These are phyloP conservation scores for Kickxella alabastrina DNA, from an alignment of 192 early-diverging fungal species.

Conservation along the genomic window DNA sequence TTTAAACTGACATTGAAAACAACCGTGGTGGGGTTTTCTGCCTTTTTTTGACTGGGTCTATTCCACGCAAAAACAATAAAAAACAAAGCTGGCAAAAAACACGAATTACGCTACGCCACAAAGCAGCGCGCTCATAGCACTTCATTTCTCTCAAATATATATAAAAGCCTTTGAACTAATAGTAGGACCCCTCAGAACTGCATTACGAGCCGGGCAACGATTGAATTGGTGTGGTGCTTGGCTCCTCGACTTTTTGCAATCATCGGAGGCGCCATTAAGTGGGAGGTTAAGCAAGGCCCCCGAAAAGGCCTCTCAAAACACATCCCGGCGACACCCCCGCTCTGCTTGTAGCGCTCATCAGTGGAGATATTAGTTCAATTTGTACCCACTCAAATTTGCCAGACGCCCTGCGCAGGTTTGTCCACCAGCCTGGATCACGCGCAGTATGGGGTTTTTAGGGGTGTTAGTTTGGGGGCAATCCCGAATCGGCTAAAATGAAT, in stretches of 20 bases:
- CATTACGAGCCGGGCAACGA: conserved; percentile 13
- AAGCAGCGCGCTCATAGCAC: no score
- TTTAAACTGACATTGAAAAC: no score
- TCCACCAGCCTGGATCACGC: not conserved
- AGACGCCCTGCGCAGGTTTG: not conserved
- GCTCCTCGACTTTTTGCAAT: conserved; percentile 15
- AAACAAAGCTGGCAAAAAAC: no score
- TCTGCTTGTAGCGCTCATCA: conserved; percentile 17
- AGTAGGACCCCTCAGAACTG: conserved; percentile 8
- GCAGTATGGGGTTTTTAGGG: no score
- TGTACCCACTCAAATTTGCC: not conserved
- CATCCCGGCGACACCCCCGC: conserved; percentile 4
- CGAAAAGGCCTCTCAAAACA: conserved; percentile 16
- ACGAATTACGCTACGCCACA: no score
- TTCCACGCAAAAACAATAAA: no score
- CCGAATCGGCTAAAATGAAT: no score
- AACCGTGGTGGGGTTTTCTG: no score
- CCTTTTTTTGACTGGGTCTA: no score
- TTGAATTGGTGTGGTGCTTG: conserved; percentile 10
- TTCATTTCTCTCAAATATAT: no score
- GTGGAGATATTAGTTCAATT: conserved; percentile 4
- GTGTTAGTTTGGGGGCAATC: no score
- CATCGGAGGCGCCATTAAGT: conserved; percentile 1
- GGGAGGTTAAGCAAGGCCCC: conserved; percentile 20
- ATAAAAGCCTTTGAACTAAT: conserved; percentile 11